Base-by-base conservation (phyloP, 495 filamentous ascomycete species). In the Aspergillus saccharolyticus region DNA sequence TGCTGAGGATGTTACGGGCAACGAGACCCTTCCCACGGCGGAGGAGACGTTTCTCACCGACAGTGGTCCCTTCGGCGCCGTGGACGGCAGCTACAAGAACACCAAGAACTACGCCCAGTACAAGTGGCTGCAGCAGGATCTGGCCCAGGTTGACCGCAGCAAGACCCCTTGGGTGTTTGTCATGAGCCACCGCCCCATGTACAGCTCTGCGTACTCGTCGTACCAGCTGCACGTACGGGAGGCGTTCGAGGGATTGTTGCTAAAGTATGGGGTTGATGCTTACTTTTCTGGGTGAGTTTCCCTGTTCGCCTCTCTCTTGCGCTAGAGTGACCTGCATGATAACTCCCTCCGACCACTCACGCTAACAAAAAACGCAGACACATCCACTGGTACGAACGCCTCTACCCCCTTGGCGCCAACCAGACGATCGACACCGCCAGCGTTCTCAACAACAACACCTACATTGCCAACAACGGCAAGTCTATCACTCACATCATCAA, bases 111-210 rank as follows among this genome's bases (percentile, higher is more conserved):
- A 78, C 55, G 72, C 64, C 57, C 78, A 82, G 65, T 70, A 78
- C 17, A 74, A 73, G 45, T 82, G 77, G 78, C 63, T 81, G 19
- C 63, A 70, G 50, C 63, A 70, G 20, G 78, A 82, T 54, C 70
- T 82, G 20, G 69, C 67, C n/a, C 66, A 63, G 21, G 65, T 82
- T 44, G 73, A 82, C 60, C 75, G 79, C 50, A 62, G 42, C 28
- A 74, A 74, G 66, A 82, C 78, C 5, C 77, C 81, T 0, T 83
- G 82, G 82, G 62, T 83, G 3, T 63, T 85, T 42, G 76, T 81
- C 42, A 81, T 75, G 49, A 80, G 81, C 52, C 82, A 85, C 61
- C 65, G 82, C 3, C 83, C 83, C 1, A 83, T 81, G 81, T 85
- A 85, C 42, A 66, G 62, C 56, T 67, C 71, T 10, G 64, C 58